A percentile compares a stretch with the other conserved stretches of the same genome.
These are phyloP conservation scores for Diatrype stigma DNA, from an alignment of 2,329 filamentous ascomycete genomes.

Conservation along the genomic window DNA sequence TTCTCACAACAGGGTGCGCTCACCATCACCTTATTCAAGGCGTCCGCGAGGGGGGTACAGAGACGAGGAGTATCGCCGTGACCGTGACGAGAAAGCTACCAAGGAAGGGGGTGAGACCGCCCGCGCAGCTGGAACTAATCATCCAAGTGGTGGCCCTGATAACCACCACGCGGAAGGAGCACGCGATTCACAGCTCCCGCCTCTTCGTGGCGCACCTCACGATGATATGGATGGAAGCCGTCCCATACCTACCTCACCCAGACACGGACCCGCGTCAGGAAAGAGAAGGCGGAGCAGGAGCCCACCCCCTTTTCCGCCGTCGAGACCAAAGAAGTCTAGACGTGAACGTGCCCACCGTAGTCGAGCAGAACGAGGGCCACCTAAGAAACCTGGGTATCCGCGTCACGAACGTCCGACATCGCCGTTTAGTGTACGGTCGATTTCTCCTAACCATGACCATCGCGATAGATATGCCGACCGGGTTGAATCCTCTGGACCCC, in stretches of 20 bases:
- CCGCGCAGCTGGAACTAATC: slow-evolving; percentile 30
- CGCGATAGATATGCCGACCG: slow-evolving; percentile 20
- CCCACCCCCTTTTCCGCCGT: slow-evolving; percentile 30
- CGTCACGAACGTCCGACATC: slow-evolving; percentile 14
- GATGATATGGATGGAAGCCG: slow-evolving; percentile 25
- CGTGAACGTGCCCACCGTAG: slow-evolving; percentile 28
- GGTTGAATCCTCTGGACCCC: slow-evolving; percentile 16
- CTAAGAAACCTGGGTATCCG: slow-evolving; percentile 15
- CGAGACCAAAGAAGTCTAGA: slow-evolving; percentile 41
- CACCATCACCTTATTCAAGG: slow-evolving; percentile 19
- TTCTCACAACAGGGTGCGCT: slow-evolving; percentile 18
- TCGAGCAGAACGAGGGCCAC: slow-evolving; percentile 20
- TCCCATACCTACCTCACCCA: slow-evolving; percentile 23
- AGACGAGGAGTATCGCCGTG: slow-evolving; percentile 11
- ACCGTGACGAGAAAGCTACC: slow-evolving; percentile 20
- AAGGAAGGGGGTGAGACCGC: slow-evolving; percentile 29
- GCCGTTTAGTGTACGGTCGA: slow-evolving; percentile 22
- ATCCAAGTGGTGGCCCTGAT: slow-evolving; percentile 33
- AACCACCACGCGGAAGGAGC: slow-evolving; percentile 28
- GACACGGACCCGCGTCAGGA: slow-evolving; percentile 28
- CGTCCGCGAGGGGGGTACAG: slow-evolving; percentile 18
- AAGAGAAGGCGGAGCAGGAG: slow-evolving; percentile 42
- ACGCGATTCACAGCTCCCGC: slow-evolving; percentile 15
- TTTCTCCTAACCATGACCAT: slow-evolving; percentile 20
- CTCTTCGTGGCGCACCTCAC: slow-evolving; percentile 13